Conservation (phyloP, 805 yeast species). For the Lachancea quebecensis region DNA sequence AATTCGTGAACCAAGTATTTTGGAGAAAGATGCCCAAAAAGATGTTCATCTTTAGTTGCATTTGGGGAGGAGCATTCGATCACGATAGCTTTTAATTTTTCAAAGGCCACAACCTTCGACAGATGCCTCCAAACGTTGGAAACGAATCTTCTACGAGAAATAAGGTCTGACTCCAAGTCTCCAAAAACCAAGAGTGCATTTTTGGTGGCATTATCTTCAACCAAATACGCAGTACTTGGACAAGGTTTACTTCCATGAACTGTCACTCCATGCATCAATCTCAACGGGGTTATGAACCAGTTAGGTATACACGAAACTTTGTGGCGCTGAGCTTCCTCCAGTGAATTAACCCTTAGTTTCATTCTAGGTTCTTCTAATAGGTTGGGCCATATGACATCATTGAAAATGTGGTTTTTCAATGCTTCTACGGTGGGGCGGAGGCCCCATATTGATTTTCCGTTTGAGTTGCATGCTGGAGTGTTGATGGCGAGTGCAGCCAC, state of each 20-base stretch:
- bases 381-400: slow-evolving; percentile 78
- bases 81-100: slow-evolving; percentile 46
- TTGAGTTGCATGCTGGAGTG: slow-evolving; percentile 41
- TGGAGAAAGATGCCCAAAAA: slow-evolving; percentile 83
- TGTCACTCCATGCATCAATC: slow-evolving; percentile 36
- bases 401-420: slow-evolving; percentile 53
- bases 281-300: slow-evolving; percentile 32
- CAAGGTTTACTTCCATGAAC: slow-evolving; percentile 24
- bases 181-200: slow-evolving; percentile 62
- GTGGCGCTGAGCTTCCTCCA: slow-evolving; percentile 9
- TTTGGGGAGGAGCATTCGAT: slow-evolving; percentile 70
- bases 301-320: slow-evolving; percentile 18
- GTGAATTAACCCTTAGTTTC: slow-evolving; percentile 13
- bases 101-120: slow-evolving; percentile 38
- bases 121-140: slow-evolving; percentile 49
- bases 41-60: slow-evolving; percentile 37
- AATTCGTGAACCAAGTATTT: slow-evolving; percentile 53
- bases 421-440: slow-evolving; percentile 44
- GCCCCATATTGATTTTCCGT: slow-evolving; percentile 46
- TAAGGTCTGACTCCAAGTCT: slow-evolving; percentile 67
- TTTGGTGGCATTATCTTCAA: slow-evolving; percentile 33
- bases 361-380: slow-evolving; percentile 28
- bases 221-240: slow-evolving; percentile 53
- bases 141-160: slow-evolving; percentile 34
- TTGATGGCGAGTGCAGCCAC: slow-evolving; percentile 61